phyloP scores from a whole-genome alignment of 257 asterid genomes.

The Solanum chilense region DNA sequence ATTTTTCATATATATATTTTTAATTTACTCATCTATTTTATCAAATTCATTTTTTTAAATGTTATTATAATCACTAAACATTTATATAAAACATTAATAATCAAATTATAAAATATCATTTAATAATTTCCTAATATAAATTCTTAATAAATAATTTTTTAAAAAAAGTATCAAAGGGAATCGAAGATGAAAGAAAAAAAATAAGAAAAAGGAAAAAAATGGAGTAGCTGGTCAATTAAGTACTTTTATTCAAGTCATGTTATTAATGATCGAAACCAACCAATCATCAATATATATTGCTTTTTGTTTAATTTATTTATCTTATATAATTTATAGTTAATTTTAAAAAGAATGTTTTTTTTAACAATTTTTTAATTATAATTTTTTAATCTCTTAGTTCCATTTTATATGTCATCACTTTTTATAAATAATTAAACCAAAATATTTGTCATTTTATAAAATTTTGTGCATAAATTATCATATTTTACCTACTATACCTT shows the following conservation, averaged over 20 bases:
- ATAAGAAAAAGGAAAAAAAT: background rate
- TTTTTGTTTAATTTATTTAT: background rate
- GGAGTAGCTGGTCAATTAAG: background rate
- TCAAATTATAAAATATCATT: background rate
- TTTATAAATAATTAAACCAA: no score
- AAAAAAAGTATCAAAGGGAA: background rate
- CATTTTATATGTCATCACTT: no score
- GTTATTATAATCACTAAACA: background rate
- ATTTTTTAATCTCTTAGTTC: fast-evolving
- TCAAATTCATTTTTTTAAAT: background rate
- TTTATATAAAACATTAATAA: background rate
- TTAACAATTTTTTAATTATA: fast-evolving
- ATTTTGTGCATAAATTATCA: no score
- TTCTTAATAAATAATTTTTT: background rate
- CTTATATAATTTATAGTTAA: no score
- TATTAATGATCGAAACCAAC: background rate
- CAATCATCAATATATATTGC: background rate
- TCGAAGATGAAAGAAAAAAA: background rate
- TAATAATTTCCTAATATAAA: background rate
- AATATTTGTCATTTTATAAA: no score
- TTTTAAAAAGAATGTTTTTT: background rate
- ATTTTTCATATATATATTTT: background rate
- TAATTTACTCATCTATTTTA: background rate
- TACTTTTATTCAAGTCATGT: background rate
- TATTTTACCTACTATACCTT: no score